These are phyloP conservation scores for Chlamydomonas reinhardtii DNA, from an alignment of 163 green algal species.

Conservation along the genomic window DNA sequence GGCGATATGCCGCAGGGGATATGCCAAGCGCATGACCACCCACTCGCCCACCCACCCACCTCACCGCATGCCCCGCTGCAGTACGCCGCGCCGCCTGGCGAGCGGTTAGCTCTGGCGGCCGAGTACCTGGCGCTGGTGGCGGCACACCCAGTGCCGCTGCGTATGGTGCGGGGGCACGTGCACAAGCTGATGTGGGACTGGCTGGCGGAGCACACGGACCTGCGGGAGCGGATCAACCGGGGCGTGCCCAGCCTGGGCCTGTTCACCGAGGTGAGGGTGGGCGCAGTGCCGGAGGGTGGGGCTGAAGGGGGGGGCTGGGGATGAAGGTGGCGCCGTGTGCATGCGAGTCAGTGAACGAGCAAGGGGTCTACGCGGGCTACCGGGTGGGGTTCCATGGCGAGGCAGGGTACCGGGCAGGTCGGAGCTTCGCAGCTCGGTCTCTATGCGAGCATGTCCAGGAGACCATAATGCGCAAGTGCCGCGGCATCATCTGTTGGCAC, in stretches of 20 bases:
- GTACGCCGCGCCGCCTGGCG: conserved; percentile 29
- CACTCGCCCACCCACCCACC: background rate
- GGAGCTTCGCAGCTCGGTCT: no score
- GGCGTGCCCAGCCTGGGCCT: background rate
- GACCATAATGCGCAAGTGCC: no score
- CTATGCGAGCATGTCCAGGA: no score
- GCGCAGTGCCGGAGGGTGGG: no score
- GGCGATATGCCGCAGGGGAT: no score
- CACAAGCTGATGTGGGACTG: conserved; percentile 90
- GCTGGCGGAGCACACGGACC: conserved; percentile 89
- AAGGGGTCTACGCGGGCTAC: no score
- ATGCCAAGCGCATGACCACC: no score
- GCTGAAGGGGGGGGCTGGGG: background rate
- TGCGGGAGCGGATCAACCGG: conserved; percentile 87
- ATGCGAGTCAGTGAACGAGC: no score
- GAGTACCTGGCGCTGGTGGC: conserved; percentile 85
- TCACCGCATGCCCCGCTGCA: background rate
- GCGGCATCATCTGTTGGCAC: no score
- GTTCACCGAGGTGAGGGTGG: conserved; percentile 25
- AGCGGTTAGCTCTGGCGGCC: conserved; percentile 58
- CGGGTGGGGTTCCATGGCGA: no score
- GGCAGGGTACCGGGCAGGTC: no score
- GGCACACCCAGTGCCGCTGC: conserved; percentile 78
- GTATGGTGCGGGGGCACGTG: conserved; percentile 94
- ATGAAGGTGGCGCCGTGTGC: background rate